Evolutionary conservation across 106 monocot genomes (phyloP).

Genomic region (Narthecium ossifragum): DNA sequence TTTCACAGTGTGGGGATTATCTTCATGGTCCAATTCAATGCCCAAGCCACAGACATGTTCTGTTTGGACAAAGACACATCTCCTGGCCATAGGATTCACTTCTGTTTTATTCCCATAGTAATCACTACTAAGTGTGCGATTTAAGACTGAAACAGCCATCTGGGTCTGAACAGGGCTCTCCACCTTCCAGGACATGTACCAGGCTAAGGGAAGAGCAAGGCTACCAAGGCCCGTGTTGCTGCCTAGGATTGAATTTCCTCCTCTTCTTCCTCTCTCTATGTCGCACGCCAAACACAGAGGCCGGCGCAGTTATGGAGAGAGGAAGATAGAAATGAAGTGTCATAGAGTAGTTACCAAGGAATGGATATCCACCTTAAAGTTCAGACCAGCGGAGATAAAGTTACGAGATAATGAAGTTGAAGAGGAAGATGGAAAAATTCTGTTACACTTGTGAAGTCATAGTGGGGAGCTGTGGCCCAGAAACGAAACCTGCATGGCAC

Average conservation of each 20-base stretch:
- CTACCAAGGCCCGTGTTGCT: slow-evolving; percentile 6
- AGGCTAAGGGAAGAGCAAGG: not conserved
- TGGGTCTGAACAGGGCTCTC: slow-evolving; percentile 82
- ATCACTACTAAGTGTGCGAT: slow-evolving; percentile 24
- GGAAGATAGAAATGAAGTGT: slow-evolving; percentile 20
- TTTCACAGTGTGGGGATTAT: slow-evolving; percentile 79
- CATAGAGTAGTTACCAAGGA: slow-evolving; percentile 19
- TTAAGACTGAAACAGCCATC: slow-evolving; percentile 61
- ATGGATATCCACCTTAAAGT: not conserved
- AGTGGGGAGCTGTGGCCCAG: not conserved
- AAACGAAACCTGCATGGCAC: slow-evolving; percentile 9
- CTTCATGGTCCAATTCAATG: slow-evolving; percentile 63
- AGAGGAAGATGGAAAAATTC: not conserved
- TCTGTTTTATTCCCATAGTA: slow-evolving; percentile 30
- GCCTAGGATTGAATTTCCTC: slow-evolving; percentile 17
- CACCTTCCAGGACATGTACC: slow-evolving; percentile 45
- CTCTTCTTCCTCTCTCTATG: slow-evolving; percentile 25
- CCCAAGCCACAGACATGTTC: slow-evolving; percentile 62
- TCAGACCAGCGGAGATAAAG: not conserved
- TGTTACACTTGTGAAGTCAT: slow-evolving; percentile 23
- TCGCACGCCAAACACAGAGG: slow-evolving; percentile 36
- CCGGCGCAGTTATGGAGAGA: slow-evolving; percentile 20
- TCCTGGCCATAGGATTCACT: slow-evolving; percentile 28
- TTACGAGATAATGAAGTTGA: not conserved
- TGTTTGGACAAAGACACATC: slow-evolving; percentile 81